Conservation (phyloP, 2,329 filamentous ascomycete species). For the Trichophyton rubrum region DNA sequence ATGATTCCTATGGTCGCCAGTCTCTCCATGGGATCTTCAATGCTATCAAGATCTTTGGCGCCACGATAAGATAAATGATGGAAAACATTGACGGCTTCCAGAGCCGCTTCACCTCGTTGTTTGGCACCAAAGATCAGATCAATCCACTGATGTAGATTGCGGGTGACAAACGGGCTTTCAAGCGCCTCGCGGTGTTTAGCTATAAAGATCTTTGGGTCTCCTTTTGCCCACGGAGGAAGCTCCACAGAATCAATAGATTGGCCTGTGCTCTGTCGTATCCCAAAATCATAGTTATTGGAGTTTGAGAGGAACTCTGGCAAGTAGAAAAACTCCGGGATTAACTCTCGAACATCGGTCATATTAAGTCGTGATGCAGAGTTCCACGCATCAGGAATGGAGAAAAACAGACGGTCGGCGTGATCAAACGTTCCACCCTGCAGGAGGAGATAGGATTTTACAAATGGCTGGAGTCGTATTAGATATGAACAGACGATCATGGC, state of each 20-base stretch:
- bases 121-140: constrained; percentile 91
- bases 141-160: constrained; percentile 86
- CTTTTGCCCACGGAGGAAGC: constrained; percentile 93
- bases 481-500: constrained; percentile 98
- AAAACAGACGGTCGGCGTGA: constrained; percentile 88
- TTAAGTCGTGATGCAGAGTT: constrained; percentile 76
- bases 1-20: constrained; percentile 89
- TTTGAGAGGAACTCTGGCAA: constrained; percentile 92
- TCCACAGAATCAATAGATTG: constrained; percentile 72
- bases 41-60: constrained; percentile 81
- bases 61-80: constrained; percentile 92
- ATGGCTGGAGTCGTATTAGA: constrained; percentile 85
- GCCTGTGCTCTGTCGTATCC: constrained; percentile 65
- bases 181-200: constrained; percentile 90
- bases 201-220: constrained; percentile 89
- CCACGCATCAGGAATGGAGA: constrained; percentile 86
- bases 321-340: constrained; percentile 96
- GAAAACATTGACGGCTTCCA: constrained; percentile 89
- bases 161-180: constrained; percentile 83
- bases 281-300: constrained; percentile 88
- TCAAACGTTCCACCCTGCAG: constrained; percentile 95
- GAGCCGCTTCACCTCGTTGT: constrained; percentile 80
- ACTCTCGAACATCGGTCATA: constrained; percentile 85
- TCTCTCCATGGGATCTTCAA: constrained; percentile 75
- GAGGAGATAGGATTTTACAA: constrained; percentile 87